phyloP scores from a whole-genome alignment of 208 protist species.

The Leishmania braziliensis region DNA sequence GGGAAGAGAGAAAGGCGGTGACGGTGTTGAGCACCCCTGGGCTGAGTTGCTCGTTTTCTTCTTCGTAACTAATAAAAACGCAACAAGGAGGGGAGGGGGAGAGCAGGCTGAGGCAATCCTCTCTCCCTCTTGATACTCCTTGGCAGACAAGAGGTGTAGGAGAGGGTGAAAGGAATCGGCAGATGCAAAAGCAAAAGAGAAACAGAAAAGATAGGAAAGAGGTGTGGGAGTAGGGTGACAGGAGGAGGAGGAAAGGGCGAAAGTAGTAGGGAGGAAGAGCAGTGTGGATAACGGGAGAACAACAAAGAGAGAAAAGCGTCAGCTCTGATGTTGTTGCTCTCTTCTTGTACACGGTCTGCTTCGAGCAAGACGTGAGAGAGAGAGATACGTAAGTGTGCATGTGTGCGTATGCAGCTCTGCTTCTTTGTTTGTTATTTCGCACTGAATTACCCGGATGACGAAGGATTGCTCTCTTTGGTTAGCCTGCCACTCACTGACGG shows the following conservation, averaged over 20 bases:
- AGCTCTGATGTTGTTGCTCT: no score
- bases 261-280: background rate
- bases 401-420: no score
- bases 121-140: background rate
- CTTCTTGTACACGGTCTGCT: no score
- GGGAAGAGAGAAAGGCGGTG: background rate
- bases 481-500: no score
- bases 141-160: background rate
- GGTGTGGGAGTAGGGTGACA: background rate
- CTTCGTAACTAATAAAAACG: background rate
- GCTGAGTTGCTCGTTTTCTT: background rate
- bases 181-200: background rate
- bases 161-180: background rate
- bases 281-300: background rate
- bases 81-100: background rate
- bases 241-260: background rate
- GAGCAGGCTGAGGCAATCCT: background rate
- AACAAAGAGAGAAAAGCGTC: no score
- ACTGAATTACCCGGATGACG: no score
- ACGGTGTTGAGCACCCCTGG: background rate
- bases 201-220: background rate
- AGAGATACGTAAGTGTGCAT: no score
- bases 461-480: no score
- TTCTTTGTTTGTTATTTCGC: no score
- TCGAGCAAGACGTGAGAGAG: no score